Evolutionary conservation across 176 grass and related monocot species (phyloP).

Genomic region (Leersia perrieri): DNA sequence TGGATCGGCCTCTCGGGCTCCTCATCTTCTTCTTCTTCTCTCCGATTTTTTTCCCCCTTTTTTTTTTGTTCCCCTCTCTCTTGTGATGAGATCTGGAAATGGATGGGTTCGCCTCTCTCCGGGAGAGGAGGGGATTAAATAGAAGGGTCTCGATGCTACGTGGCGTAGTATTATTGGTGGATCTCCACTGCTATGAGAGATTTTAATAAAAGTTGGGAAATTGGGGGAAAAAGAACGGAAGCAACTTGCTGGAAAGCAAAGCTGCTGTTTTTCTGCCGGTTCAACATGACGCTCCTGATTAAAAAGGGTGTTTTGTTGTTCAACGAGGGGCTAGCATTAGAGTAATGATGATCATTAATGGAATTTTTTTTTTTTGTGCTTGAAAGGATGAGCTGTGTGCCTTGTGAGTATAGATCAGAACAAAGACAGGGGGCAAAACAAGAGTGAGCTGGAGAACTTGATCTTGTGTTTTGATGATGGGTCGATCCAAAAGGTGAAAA

Average conservation of each 20-base stretch:
- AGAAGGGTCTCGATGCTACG: neutral
- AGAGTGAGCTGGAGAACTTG: neutral
- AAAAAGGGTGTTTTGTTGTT: neutral
- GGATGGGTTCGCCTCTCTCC: neutral
- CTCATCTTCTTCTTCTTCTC: conserved; percentile 35
- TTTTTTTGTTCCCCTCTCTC: neutral
- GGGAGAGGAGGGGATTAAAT: neutral
- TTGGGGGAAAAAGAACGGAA: neutral
- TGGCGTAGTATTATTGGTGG: neutral
- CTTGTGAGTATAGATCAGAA: neutral
- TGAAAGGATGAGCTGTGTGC: neutral
- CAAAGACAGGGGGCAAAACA: neutral
- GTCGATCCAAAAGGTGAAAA: neutral
- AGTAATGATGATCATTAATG: neutral
- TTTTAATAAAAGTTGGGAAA: neutral
- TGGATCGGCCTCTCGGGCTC: conserved; percentile 4
- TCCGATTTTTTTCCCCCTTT: neutral
- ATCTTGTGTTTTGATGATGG: neutral
- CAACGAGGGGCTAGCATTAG: neutral
- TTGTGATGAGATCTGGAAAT: no score
- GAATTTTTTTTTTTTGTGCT: neutral
- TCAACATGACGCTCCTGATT: neutral
- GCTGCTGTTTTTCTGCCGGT: conserved; percentile 1
- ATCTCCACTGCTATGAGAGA: neutral
- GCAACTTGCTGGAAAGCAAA: neutral